A percentile compares a stretch with the other conserved stretches of the same genome.
Conservation (phyloP, 371 early-diverging fungal genomes). For the Coemansia sp. region DNA sequence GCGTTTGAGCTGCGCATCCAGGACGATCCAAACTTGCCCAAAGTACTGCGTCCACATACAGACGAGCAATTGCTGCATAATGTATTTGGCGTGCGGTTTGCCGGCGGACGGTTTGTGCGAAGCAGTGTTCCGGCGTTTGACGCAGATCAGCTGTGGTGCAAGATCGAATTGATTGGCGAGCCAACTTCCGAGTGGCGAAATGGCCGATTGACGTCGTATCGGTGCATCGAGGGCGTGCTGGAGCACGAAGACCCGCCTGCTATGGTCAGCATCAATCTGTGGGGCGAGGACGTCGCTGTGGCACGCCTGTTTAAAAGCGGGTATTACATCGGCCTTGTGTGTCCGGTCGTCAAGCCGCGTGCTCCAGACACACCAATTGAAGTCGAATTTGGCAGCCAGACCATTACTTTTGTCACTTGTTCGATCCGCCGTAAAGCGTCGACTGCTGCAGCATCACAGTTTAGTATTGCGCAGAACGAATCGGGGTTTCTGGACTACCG, state of each 20-base stretch:
- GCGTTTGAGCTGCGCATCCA: conserved; percentile 38
- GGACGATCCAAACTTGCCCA: conserved; percentile 16
- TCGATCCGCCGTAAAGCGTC: background rate
- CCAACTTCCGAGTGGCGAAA: background rate
- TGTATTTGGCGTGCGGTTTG: conserved; percentile 35
- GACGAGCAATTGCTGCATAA: conserved; percentile 29
- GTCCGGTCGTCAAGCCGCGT: conserved; percentile 10
- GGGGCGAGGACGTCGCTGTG: conserved; percentile 24
- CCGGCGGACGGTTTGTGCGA: conserved; percentile 10
- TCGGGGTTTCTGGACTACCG: conserved; percentile 34
- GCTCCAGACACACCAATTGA: background rate
- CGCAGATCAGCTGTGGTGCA: conserved; percentile 48
- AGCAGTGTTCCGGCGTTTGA: conserved; percentile 22
- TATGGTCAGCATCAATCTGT: conserved; percentile 22
- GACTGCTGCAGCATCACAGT: conserved; percentile 17
- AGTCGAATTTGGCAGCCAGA: conserved; percentile 30
- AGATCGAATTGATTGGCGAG: conserved; percentile 11
- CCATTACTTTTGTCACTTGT: conserved; percentile 30
- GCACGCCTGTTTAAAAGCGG: conserved; percentile 22
- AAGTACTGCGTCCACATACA: conserved; percentile 9
- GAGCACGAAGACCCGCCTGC: conserved; percentile 25
- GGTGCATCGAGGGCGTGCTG: conserved; percentile 11
- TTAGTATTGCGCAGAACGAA: conserved; percentile 30
- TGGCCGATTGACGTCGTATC: background rate
- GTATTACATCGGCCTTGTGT: conserved; percentile 40